Base-by-base conservation (phyloP, 805 yeast genomes). In the Ogataea siamensis region DNA sequence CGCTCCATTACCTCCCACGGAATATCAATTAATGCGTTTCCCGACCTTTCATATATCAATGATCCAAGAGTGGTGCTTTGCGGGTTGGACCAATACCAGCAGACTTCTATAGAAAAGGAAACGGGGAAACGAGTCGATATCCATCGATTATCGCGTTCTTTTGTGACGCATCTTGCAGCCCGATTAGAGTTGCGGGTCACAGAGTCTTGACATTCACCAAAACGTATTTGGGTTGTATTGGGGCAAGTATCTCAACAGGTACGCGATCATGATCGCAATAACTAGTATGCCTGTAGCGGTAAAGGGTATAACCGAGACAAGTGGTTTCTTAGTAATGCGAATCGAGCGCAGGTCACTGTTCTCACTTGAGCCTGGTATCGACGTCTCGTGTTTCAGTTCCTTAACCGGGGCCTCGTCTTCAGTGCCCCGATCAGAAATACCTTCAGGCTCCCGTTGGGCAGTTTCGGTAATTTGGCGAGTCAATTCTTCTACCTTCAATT, bases 1-100 rank as follows among this genome's bases (percentile, higher is more conserved):
- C 66, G 96, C 41, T 79, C 84, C 9, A 73, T 93, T 21, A 87
- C 97, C 0, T 79, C 93, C 1, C 96, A 89, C 63, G 99, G 99
- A 0, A 69, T 91, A 11, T 86, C 91, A 1, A 71, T 93, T 29
- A 93, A 93, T 55, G 80, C 85, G 2, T 45, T 55, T 21, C 87
- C 95, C 0, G 88, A 88, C 52, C 68, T 87, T 29, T 70, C 75
- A 25, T 84, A 73, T 62, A 71, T 91, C 50, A 82, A 87, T 43
- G 67, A 70, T 20, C 54, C 66, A 1, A 62, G 72, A 0, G 76
- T 86, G 46, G 80, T 78, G 5, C 86, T 95, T 72, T 93, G 99
- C 65, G 98, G 98, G 1, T 66, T 89, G 22, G 77, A 83, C 0
- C 76, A 73, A 5, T 71, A 73, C 28, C 49, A 50, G n/a, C 83